Evolutionary conservation across 2,329 filamentous ascomycete genomes (phyloP).

Genomic region (Ceratocystis colombiana): DNA sequence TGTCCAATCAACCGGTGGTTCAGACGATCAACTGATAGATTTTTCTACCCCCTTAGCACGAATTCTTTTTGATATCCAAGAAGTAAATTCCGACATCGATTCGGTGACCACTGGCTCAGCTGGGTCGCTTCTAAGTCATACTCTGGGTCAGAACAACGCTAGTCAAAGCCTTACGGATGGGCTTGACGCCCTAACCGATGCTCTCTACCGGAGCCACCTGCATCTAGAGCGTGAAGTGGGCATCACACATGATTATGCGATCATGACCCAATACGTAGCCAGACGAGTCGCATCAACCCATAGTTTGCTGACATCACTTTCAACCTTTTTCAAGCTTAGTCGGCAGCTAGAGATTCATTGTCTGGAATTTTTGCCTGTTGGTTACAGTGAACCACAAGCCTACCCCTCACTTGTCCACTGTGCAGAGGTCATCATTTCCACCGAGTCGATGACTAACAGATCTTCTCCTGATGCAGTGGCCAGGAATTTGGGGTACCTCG

Average conservation of each 20-base stretch:
- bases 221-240: slow-evolving; percentile 73
- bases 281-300: slow-evolving; percentile 72
- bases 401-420: slow-evolving; percentile 73
- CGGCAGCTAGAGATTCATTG: slow-evolving; percentile 82
- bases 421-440: slow-evolving; percentile 63
- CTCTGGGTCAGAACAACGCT: slow-evolving; percentile 60
- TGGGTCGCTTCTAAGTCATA: slow-evolving; percentile 68
- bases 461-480: slow-evolving; percentile 64
- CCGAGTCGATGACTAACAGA: slow-evolving; percentile 62
- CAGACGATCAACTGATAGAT: slow-evolving; percentile 79
- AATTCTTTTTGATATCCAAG: slow-evolving; percentile 91
- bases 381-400: slow-evolving; percentile 50
- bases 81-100: slow-evolving; percentile 94
- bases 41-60: slow-evolving; percentile 87
- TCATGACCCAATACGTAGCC: slow-evolving; percentile 63
- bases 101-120: slow-evolving; percentile 75
- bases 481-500: slow-evolving; percentile 59
- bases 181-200: slow-evolving; percentile 69
- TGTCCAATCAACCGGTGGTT: slow-evolving; percentile 82
- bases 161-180: slow-evolving; percentile 62
- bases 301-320: slow-evolving; percentile 63
- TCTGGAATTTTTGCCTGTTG: slow-evolving; percentile 47
- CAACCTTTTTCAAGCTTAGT: slow-evolving; percentile 68
- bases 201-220: slow-evolving; percentile 73
- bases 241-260: slow-evolving; percentile 71